Base-by-base conservation (phyloP, 1,139 yeast species). In the Taphrina deformans region DNA sequence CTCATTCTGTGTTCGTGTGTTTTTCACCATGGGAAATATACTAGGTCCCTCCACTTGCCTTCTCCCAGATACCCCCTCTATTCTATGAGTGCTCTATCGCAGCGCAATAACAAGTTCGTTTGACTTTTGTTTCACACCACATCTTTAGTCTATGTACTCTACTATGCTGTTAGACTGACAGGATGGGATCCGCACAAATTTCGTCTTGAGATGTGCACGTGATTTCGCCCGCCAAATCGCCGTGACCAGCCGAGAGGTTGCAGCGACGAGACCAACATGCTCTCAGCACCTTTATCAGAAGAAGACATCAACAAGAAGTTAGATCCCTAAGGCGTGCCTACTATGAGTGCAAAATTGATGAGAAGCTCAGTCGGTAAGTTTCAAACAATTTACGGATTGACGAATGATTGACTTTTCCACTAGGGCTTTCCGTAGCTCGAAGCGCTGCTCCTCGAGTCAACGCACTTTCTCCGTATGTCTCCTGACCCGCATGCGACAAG, bases 271-370 rank as follows among this genome's bases (percentile, higher is more conserved):
- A 21, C 48, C 27, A 23, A 44, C 48, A 44, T 21, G n/a, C 48
- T 44, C 48, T 3, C 18, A 38, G 41, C 41, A 38, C 41, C 35
- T 38, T 38, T 38, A 38, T 38, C 41, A 38, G 41, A 38, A n/a
- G 3, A 38, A 38, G 41, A 38, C 41, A 18, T 38, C 12, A 18
- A n/a, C 18, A 14, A 44, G 48, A 2, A 10, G 12, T 23, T n/a
- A n/a, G 45, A 7, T n/a, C 27, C n/a, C 10, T 27, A 44, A 44
- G 48, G 24, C 53, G 35, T 48, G 18, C 14, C 4, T n/a, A 53
- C 14, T 16, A 53, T 53, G 58, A 53, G 58, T 53, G 58, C 58
- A 14, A 38, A 24, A 53, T 26, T 53, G 35, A 53, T 53, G 58
- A 53, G 58, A 38, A 53, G 48, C 27, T 31, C 58, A 12, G 21